Percentiles rank a stretch among this genome's conserved stretches.
phyloP scores from a whole-genome alignment of 768 basidiomycete genomes.

The Boletus insuetus region DNA sequence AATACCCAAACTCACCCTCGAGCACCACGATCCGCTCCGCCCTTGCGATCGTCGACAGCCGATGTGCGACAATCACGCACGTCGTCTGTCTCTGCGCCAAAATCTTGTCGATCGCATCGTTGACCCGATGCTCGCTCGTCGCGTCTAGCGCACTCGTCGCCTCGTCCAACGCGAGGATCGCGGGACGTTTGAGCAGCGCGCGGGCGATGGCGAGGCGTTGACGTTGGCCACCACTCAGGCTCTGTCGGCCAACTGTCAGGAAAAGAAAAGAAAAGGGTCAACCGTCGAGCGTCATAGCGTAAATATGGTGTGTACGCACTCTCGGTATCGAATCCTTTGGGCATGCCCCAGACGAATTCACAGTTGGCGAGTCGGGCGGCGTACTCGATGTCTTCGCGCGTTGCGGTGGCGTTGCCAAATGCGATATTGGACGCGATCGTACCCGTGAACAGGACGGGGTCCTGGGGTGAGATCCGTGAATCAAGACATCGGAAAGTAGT shows the following conservation, averaged over 20 bases:
- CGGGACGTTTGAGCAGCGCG: conserved; percentile 85
- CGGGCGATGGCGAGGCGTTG: conserved; percentile 83
- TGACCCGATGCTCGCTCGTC: conserved; percentile 77
- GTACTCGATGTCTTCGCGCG: conserved; percentile 79
- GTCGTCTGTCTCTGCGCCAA: conserved; percentile 77
- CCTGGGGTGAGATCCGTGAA: conserved; percentile 29
- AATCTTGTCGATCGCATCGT: conserved; percentile 89
- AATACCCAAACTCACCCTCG: conserved; percentile 52
- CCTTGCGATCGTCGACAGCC: conserved; percentile 85
- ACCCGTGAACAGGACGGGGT: conserved; percentile 86
- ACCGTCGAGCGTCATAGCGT: not conserved
- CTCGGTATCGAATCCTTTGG: conserved; percentile 89
- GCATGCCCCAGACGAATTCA: conserved; percentile 94
- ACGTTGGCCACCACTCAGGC: conserved; percentile 63
- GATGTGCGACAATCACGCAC: conserved; percentile 86
- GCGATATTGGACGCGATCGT: conserved; percentile 96
- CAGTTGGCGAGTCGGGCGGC: conserved; percentile 92
- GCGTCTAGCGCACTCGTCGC: conserved; percentile 89
- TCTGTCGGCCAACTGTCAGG: conserved; percentile 25
- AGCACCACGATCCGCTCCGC: conserved; percentile 89
- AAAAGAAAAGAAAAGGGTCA: too few relatives aligned
- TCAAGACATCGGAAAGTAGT: too few relatives aligned
- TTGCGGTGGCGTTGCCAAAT: conserved; percentile 74
- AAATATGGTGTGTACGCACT: conserved; percentile 35
- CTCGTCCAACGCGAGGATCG: conserved; percentile 86